Evolutionary conservation across 257 asterid genomes (phyloP), one percentile per base, ranked within the genome.

Genomic region (Catharanthus roseus): DNA sequence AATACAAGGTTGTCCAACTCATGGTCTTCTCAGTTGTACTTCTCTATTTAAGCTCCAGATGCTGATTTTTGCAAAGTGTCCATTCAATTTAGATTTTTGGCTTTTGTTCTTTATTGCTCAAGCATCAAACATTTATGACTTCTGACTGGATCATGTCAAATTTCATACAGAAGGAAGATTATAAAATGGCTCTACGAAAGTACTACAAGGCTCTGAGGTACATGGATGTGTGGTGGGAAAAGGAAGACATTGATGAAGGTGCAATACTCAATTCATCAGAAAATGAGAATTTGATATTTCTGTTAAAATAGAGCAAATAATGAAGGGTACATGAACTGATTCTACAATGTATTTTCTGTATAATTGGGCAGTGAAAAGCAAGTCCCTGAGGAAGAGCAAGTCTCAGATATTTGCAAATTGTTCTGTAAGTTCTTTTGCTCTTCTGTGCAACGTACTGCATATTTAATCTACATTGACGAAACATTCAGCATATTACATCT

Each of bases 151-250:
- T 54, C 58, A 11, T 31, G 34, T 21, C 74, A 68, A 39, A 74
- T 54, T 78, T 49, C 65, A 74, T 84, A 77, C 74, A 93, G 99
- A 91, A 95, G 79, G 93, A 88, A 88, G 97, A 95, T 85, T 91
- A 91, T 80, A 91, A 88, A 83, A 91, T 91, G 99, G 96, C 99
- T 72, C 88, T 95, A 16, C 83, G 95, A 73, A 95, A 95, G 83
- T 95, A 95, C 72, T 84, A 92, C 9, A 95, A 95, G 89, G 97
- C 99, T 77, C 77, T 95, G 81, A 96, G 97, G 56, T 95, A 88
- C 81, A 75, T 95, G 86, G 99, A 95, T 78, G 81, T 85, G 65
- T 85, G 93, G 84, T 95, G 99, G 99, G 99, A 95, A 62, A 95
- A 91, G 80, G 99, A 95, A 24, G 97, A 86, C 76, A 87, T 95